phyloP scores from a whole-genome alignment of 2,329 filamentous ascomycete species.

The Botrytis squamosa region DNA sequence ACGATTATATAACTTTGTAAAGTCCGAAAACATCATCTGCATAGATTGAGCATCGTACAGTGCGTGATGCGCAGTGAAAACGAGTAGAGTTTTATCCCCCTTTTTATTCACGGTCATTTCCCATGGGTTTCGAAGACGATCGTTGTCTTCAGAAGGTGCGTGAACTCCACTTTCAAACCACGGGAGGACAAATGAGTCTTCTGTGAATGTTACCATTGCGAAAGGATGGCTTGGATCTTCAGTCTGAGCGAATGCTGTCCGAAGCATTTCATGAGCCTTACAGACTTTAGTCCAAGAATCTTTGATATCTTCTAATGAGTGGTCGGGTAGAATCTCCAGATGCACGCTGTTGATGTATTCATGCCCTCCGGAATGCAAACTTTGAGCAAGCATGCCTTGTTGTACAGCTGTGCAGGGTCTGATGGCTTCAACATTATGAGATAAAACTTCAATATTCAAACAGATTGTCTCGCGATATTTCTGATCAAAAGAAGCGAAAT shows the following conservation, averaged over 20 bases:
- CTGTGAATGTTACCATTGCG: conserved; percentile 67
- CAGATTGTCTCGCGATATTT: conserved; percentile 41
- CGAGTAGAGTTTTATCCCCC: conserved; percentile 24
- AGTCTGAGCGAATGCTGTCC: conserved; percentile 68
- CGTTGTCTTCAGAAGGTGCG: not conserved
- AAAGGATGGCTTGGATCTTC: conserved; percentile 62
- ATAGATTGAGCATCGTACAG: conserved; percentile 83
- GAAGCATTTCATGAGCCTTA: conserved; percentile 65
- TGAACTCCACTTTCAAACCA: conserved; percentile 39
- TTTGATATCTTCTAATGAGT: conserved; percentile 46
- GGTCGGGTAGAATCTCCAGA: conserved; percentile 47
- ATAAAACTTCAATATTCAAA: conserved; percentile 26
- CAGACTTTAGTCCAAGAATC: conserved; percentile 60
- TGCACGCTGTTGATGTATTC: conserved; percentile 75
- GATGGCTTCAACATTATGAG: conserved; percentile 52
- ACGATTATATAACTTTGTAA: conserved; percentile 46
- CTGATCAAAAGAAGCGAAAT: conserved; percentile 53
- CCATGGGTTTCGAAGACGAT: conserved; percentile 34
- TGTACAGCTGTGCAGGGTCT: conserved; percentile 80
- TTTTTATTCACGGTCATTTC: conserved; percentile 25
- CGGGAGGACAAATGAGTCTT: conserved; percentile 41
- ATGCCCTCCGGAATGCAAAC: conserved; percentile 61
- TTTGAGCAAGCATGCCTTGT: conserved; percentile 75
- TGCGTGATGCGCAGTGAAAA: conserved; percentile 61
- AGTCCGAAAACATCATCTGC: conserved; percentile 59